phyloP scores from a whole-genome alignment of 495 filamentous ascomycete genomes.

The Aspergillus avenaceus region DNA sequence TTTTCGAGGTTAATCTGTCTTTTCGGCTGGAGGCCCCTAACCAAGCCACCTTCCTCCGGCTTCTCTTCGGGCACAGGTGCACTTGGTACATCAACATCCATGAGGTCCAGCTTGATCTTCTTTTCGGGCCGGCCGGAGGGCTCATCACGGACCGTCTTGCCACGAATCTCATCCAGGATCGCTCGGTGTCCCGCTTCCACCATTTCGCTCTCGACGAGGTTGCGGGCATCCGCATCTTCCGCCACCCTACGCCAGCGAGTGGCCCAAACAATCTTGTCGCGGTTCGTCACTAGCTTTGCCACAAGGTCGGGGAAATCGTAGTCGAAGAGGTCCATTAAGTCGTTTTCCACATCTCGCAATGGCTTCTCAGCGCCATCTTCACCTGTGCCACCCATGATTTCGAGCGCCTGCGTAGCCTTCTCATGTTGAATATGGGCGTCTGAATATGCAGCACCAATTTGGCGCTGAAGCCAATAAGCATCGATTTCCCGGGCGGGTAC shows the following conservation, averaged over 20 bases:
- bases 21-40: constrained; percentile 82
- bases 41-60: constrained; percentile 60
- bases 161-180: constrained; percentile 80
- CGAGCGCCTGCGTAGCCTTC: constrained; percentile 75
- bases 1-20: constrained; percentile 91
- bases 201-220: constrained; percentile 84
- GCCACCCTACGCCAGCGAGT: constrained; percentile 80
- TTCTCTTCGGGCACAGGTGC: constrained; percentile 48
- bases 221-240: constrained; percentile 73
- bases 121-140: constrained; percentile 55
- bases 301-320: constrained; percentile 95
- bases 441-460: constrained; percentile 80
- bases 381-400: constrained; percentile 69
- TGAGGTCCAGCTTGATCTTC: constrained; percentile 78
- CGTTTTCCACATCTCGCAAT: constrained; percentile 92
- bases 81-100: constrained; percentile 83
- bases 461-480: constrained; percentile 93
- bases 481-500: constrained; percentile 86
- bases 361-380: constrained; percentile 80
- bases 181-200: constrained; percentile 76
- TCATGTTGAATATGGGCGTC: constrained; percentile 89
- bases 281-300: constrained; percentile 85
- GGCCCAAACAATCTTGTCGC: constrained; percentile 91
- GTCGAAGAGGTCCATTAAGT: constrained; percentile 95
- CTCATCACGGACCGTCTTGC: constrained; percentile 56